These are phyloP conservation scores for Kuraishia molischiana DNA, from an alignment of 805 yeast genomes.

Conservation along the genomic window DNA sequence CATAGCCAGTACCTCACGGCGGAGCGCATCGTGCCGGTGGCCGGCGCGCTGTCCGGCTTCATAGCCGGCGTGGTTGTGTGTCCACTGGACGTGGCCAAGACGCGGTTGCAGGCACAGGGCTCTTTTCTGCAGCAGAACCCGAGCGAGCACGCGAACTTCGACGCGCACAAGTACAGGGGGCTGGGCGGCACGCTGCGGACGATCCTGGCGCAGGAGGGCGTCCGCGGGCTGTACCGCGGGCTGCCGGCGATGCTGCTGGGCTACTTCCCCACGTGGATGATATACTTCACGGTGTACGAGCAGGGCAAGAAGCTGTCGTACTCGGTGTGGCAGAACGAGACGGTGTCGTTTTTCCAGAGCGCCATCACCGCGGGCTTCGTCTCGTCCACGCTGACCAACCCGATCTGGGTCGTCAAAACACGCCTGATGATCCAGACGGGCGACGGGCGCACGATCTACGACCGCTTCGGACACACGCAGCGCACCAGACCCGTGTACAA, in stretches of 20 bases:
- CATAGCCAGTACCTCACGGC: neutral
- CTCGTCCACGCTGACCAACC: conserved; percentile 80
- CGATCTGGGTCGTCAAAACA: conserved; percentile 97
- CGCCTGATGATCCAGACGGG: conserved; percentile 81
- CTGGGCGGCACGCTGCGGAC: conserved; percentile 52
- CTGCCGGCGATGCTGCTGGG: conserved; percentile 88
- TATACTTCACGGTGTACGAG: conserved; percentile 88
- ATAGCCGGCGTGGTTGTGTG: conserved; percentile 84
- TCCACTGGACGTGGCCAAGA: conserved; percentile 93
- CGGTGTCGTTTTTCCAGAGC: conserved; percentile 32
- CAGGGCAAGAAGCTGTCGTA: conserved; percentile 42
- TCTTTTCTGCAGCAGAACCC: conserved; percentile 20
- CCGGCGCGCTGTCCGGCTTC: conserved; percentile 95
- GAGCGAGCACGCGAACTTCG: conserved; percentile 8
- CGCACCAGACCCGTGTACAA: conserved; percentile 26
- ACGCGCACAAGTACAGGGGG: conserved; percentile 39
- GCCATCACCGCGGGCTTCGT: conserved; percentile 88
- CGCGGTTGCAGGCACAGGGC: conserved; percentile 90
- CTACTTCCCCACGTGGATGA: conserved; percentile 96
- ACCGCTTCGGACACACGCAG: conserved; percentile 12
- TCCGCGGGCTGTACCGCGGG: conserved; percentile 80
- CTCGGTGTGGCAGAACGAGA: conserved; percentile 6
- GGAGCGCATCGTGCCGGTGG: conserved; percentile 54
- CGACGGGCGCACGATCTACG: conserved; percentile 28
- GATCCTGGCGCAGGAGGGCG: conserved; percentile 71